phyloP scores from a whole-genome alignment of 1,284 basidiomycete species.

The Ustilago trichophora region DNA sequence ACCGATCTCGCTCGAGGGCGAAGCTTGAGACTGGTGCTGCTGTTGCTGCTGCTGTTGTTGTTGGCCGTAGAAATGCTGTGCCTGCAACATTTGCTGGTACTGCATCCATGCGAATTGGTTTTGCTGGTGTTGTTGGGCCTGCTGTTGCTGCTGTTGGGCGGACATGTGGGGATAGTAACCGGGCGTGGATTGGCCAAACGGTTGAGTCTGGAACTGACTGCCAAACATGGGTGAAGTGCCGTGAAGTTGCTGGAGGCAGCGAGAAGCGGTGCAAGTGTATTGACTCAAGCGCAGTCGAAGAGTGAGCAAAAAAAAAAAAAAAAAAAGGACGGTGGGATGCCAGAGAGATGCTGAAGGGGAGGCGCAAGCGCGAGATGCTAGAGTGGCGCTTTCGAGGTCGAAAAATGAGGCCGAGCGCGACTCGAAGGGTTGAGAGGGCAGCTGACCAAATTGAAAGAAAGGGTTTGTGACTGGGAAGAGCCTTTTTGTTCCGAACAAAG shows the following conservation, averaged over 20 bases:
- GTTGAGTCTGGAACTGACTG: conserved; percentile 49
- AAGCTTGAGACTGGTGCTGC: neutral
- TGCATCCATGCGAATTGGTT: conserved; percentile 57
- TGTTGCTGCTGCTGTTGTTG: conserved; percentile 43
- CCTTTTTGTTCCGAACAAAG: neutral
- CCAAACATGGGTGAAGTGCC: conserved; percentile 48
- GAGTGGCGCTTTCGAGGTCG: neutral
- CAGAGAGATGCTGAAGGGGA: neutral
- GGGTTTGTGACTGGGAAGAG: too few relatives aligned
- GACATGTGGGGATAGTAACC: conserved; percentile 49
- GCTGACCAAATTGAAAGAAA: too few relatives aligned
- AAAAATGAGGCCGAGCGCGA: neutral
- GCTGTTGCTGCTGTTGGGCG: conserved; percentile 35
- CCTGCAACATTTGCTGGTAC: conserved; percentile 59
- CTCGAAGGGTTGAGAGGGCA: neutral
- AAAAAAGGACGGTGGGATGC: neutral
- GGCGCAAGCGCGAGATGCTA: neutral
- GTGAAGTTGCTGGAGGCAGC: too few relatives aligned
- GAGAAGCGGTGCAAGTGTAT: too few relatives aligned
- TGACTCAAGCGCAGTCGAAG: too few relatives aligned
- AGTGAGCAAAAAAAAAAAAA: neutral
- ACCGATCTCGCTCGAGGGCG: conserved; percentile 20
- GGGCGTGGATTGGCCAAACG: conserved; percentile 51
- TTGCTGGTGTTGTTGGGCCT: conserved; percentile 39
- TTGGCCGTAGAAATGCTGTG: conserved; percentile 44